Evolutionary conservation across 2,329 filamentous ascomycete genomes (phyloP).

Genomic region (Aspergillus proliferans): DNA sequence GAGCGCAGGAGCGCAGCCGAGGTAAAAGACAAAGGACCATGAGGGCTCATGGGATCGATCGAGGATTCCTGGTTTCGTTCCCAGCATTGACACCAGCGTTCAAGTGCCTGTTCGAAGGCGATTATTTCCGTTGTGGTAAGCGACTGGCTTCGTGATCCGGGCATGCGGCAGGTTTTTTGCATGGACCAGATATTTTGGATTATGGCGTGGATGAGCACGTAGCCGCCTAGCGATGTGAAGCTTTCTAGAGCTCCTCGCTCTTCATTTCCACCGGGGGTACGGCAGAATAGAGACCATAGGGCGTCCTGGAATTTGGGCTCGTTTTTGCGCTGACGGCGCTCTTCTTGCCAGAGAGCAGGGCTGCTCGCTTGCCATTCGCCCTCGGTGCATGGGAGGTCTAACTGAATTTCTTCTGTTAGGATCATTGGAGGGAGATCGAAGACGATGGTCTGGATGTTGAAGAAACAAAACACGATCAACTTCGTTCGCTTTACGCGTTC

Average conservation of each 20-base stretch:
- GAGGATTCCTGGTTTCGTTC: conserved; percentile 31
- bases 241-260: conserved; percentile 10
- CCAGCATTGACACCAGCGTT: conserved; percentile 32
- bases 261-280: conserved; percentile 4
- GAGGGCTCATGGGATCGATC: conserved; percentile 27
- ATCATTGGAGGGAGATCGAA: conserved; percentile 28
- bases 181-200: conserved; percentile 30
- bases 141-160: conserved; percentile 14
- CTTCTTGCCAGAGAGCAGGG: conserved; percentile 19
- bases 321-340: conserved; percentile 14
- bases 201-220: conserved; percentile 27
- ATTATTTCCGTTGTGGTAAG: conserved; percentile 20
- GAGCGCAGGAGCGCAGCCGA: conserved; percentile 27
- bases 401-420: conserved; percentile 23
- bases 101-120: conserved; percentile 25
- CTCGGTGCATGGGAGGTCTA: conserved; percentile 29
- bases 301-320: conserved; percentile 26
- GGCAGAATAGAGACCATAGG: conserved; percentile 19
- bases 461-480: conserved; percentile 29
- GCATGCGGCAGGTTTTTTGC: conserved; percentile 25
- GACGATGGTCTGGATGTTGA: conserved; percentile 32
- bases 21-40: conserved; percentile 29
- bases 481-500: conserved; percentile 27
- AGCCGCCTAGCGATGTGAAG: conserved; percentile 28
- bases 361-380: conserved; percentile 25